These are phyloP conservation scores for Chloranthus sessilifolius DNA, from an alignment of 164 flowering plant species.

Conservation along the genomic window DNA sequence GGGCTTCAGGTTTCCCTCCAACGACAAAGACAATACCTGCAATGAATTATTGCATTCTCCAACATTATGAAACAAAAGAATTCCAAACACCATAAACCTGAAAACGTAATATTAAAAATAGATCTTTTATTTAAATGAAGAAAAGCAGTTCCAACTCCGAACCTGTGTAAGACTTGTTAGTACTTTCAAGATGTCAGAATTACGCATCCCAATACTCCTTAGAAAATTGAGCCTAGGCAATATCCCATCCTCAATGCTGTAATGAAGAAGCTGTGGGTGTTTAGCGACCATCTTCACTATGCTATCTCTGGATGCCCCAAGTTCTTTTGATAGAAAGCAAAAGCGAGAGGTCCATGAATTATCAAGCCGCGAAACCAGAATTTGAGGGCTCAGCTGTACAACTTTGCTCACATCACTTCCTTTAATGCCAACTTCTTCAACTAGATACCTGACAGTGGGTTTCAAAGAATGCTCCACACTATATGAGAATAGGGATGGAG, in stretches of 20 bases:
- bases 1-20: slow-evolving; percentile 88
- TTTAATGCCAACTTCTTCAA: slow-evolving; percentile 88
- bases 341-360: slow-evolving; percentile 77
- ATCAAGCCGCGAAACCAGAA: slow-evolving; percentile 80
- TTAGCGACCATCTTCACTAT: slow-evolving; percentile 87
- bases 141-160: neutral
- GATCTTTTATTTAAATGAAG: neutral
- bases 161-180: slow-evolving; percentile 90
- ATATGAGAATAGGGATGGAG: slow-evolving; percentile 91
- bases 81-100: neutral
- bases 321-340: slow-evolving; percentile 66
- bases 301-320: slow-evolving; percentile 82
- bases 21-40: slow-evolving; percentile 85
- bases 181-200: slow-evolving; percentile 83
- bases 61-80: neutral
- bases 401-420: slow-evolving; percentile 70
- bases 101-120: too few relatives aligned
- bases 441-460: slow-evolving; percentile 81
- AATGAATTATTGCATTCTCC: slow-evolving; percentile 8
- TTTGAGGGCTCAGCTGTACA: slow-evolving; percentile 93
- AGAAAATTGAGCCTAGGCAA: slow-evolving; percentile 85
- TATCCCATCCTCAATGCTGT: slow-evolving; percentile 88
- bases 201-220: slow-evolving; percentile 84
- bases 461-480: slow-evolving; percentile 87
- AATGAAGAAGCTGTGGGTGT: slow-evolving; percentile 96